Evolutionary conservation across 768 basidiomycete genomes (phyloP).

Genomic region (Boletus vinaceobasis): DNA sequence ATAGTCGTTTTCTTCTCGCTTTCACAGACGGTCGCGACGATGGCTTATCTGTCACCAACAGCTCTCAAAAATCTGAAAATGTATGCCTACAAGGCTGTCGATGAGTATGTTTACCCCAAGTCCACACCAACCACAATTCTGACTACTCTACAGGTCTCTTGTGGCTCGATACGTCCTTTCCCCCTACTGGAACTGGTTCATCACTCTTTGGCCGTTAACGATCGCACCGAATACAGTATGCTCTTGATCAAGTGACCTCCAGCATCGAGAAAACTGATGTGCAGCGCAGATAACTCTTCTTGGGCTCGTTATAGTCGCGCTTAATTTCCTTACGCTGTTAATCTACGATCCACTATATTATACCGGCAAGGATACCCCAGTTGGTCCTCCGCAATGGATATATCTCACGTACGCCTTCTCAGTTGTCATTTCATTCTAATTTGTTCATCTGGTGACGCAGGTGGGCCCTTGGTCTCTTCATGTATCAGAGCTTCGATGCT

Average conservation of each 20-base stretch:
- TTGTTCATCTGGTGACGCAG: constrained; percentile 36
- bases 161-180: constrained; percentile 72
- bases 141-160: constrained; percentile 53
- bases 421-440: background rate
- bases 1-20: background rate
- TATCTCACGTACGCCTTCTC: constrained; percentile 72
- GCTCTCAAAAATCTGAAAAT: constrained; percentile 74
- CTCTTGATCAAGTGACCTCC: constrained; percentile 2
- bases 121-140: background rate
- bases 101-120: constrained; percentile 53
- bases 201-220: constrained; percentile 79
- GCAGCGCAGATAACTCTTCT: constrained; percentile 77
- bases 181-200: constrained; percentile 90
- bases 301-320: constrained; percentile 74
- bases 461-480: constrained; percentile 84
- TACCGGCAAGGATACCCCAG: constrained; percentile 58
- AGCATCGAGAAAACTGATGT: background rate
- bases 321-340: constrained; percentile 82
- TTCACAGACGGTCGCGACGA: constrained; percentile 22
- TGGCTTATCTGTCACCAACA: constrained; percentile 63
- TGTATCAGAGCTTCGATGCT: constrained; percentile 87
- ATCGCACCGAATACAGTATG: constrained; percentile 89
- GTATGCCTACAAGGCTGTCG: constrained; percentile 78
- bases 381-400: constrained; percentile 76
- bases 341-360: constrained; percentile 81